phyloP scores from a whole-genome alignment of 2,329 filamentous ascomycete species.

The Juglanconis sp. region DNA sequence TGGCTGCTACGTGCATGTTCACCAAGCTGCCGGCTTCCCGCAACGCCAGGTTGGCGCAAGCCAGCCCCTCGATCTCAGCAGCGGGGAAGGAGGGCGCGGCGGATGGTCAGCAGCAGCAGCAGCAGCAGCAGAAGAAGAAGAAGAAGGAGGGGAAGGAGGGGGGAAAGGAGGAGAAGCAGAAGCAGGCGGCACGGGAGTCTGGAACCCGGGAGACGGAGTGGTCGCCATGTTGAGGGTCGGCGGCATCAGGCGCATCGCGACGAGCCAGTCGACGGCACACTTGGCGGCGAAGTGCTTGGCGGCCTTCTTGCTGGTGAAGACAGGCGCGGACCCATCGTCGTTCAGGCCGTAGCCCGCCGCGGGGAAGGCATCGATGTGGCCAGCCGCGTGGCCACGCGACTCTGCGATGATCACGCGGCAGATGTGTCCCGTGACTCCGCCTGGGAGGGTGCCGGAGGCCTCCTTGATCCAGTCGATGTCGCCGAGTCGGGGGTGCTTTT shows the following conservation, averaged over 20 bases:
- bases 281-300: slow-evolving; percentile 53
- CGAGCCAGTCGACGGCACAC: slow-evolving; percentile 42
- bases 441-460: slow-evolving; percentile 3
- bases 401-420: slow-evolving; percentile 26
- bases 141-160: too few species aligned
- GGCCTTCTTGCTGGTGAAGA: slow-evolving; percentile 48
- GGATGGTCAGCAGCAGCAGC: slow-evolving; percentile 25
- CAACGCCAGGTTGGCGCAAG: slow-evolving; percentile 55
- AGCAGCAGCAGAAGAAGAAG: neutral
- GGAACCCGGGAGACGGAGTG: too few species aligned
- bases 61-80: slow-evolving; percentile 45
- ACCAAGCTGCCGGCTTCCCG: slow-evolving; percentile 64
- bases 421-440: slow-evolving; percentile 22
- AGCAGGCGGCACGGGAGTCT: too few species aligned
- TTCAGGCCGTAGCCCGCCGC: slow-evolving; percentile 2
- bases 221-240: slow-evolving; percentile 14
- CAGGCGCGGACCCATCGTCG: slow-evolving; percentile 24
- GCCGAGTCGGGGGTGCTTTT: neutral
- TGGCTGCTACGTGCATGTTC: slow-evolving; percentile 57
- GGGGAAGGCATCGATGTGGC: slow-evolving; percentile 25
- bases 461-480: slow-evolving; percentile 24
- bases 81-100: slow-evolving; percentile 32
- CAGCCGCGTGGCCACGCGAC: slow-evolving; percentile 19
- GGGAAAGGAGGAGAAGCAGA: too few species aligned
- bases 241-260: slow-evolving; percentile 27